Evolutionary conservation across 192 early-diverging fungal genomes (phyloP).

Genomic region (Helicostylum pulchrum): DNA sequence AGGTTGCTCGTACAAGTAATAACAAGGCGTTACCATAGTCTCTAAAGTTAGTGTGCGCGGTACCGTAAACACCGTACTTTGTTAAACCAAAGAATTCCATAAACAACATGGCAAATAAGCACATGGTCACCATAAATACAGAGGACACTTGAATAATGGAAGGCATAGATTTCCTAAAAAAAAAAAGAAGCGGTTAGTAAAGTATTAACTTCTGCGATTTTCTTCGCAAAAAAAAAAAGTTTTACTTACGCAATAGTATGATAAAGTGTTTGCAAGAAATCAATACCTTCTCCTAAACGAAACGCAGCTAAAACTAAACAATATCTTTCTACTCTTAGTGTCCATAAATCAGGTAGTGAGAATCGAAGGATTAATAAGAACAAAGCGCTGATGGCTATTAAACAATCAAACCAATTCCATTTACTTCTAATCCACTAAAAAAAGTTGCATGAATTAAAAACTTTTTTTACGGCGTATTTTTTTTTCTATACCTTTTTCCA

Average conservation of each 20-base stretch:
- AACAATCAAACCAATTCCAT: slow-evolving; percentile 33
- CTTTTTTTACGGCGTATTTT: neutral
- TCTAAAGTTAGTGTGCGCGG: slow-evolving; percentile 46
- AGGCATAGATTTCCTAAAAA: slow-evolving; percentile 26
- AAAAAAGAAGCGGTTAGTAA: neutral
- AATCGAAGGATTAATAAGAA: slow-evolving; percentile 26
- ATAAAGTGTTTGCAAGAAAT: slow-evolving; percentile 27
- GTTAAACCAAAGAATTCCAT: slow-evolving; percentile 59
- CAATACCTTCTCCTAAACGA: slow-evolving; percentile 29
- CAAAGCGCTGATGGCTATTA: slow-evolving; percentile 23
- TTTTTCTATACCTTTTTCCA: slow-evolving; percentile 35
- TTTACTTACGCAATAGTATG: slow-evolving; percentile 34
- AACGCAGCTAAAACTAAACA: slow-evolving; percentile 31
- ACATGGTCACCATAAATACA: slow-evolving; percentile 37
- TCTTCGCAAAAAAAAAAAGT: neutral
- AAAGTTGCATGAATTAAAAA: neutral
- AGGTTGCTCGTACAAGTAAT: slow-evolving; percentile 51
- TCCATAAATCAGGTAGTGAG: slow-evolving; percentile 25
- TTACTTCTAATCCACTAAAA: slow-evolving; percentile 31
- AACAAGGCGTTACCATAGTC: slow-evolving; percentile 43
- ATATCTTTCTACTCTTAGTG: slow-evolving; percentile 29
- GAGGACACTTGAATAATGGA: slow-evolving; percentile 33
- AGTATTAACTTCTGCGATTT: neutral
- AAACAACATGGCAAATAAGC: slow-evolving; percentile 52
- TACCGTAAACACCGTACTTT: slow-evolving; percentile 41